Evolutionary conservation across 805 yeast species (phyloP).

Genomic region (Candida gorgasii): DNA sequence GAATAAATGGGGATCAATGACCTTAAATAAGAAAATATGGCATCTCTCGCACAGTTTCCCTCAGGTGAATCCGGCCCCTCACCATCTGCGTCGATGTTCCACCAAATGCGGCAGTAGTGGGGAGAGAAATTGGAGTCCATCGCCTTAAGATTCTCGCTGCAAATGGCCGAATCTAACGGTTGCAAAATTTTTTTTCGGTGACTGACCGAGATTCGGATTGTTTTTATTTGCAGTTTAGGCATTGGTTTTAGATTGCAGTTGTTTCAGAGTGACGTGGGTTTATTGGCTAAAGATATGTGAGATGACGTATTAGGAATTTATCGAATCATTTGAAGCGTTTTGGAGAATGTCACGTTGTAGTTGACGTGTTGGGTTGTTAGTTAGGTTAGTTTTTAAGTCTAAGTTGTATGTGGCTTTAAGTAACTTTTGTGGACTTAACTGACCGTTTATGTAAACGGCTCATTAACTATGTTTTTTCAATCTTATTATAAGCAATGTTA

Average conservation of each 20-base stretch:
- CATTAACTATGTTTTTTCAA: too few species aligned
- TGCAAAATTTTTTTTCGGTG: conserved; percentile 2
- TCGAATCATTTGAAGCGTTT: too few species aligned
- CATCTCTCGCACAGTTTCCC: conserved; percentile 8
- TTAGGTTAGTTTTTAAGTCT: too few species aligned
- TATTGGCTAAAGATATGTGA: not conserved
- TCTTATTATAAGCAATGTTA: too few species aligned
- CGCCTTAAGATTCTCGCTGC: not conserved
- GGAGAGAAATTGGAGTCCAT: not conserved
- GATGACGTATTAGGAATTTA: not conserved
- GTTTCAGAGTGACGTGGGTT: not conserved
- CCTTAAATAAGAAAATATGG: conserved; percentile 8
- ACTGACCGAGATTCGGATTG: conserved; percentile 6
- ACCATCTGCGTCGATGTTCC: not conserved
- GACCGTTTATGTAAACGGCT: too few species aligned
- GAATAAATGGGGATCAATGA: conserved; percentile 3
- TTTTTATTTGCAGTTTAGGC: not conserved
- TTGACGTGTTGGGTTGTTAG: not conserved
- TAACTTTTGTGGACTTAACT: too few species aligned
- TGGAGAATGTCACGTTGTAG: not conserved
- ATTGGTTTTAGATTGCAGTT: conserved; percentile 5
- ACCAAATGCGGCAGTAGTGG: not conserved
- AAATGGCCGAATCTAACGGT: not conserved
- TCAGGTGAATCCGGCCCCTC: not conserved
- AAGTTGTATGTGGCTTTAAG: too few species aligned